Base-by-base conservation (phyloP, 495 filamentous ascomycete genomes). In the Lepidopterella palustris region DNA sequence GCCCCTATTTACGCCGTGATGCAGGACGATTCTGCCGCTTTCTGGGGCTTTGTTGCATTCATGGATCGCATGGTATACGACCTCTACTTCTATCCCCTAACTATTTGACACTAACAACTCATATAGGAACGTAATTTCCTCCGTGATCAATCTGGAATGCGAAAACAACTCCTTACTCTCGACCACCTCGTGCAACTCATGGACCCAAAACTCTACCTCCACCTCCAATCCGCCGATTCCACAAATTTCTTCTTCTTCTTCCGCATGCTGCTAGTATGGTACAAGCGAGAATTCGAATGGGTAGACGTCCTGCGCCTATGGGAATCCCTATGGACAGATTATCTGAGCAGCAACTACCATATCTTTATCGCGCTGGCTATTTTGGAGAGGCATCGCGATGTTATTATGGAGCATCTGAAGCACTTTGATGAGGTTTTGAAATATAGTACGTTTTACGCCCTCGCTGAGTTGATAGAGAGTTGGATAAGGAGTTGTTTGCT, bases 161-260 rank as follows among this genome's bases (percentile, higher is more conserved):
- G 92, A 9, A 79, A 83, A 1, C 95, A 98, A 68, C 86, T 97
- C 4, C 79, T 91, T 5, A 88, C 92, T 0, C 81, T 97, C 1
- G 91, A 97, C 65, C 89, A 97, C 54, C 84, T 97, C 1, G 88
- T 97, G 11, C 90, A 95, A 67, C 87, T 98, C 53, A 91, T 98
- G 85, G 93, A 98, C 64, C 92, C 93, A 0, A 87, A 90, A 67
- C 83, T 98, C 39, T 97, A 97, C 68, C 75, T 89, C 9, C 93
- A 98, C 68, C 80, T 98, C 0, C 83, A 96, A 68, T 83, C 80
- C 6, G 90, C 92, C 24, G 95, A 97, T 61, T 90, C 85, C 65
- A 97, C 93, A 20, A 97, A 98, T 73, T 98, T 97, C 74, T 98
- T 98, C 73, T 98, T 98, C 78, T 97, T 97, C 79, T 98, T 97